Conservation (phyloP, 2,329 filamentous ascomycete genomes). For the Didymellaceae sp. region DNA sequence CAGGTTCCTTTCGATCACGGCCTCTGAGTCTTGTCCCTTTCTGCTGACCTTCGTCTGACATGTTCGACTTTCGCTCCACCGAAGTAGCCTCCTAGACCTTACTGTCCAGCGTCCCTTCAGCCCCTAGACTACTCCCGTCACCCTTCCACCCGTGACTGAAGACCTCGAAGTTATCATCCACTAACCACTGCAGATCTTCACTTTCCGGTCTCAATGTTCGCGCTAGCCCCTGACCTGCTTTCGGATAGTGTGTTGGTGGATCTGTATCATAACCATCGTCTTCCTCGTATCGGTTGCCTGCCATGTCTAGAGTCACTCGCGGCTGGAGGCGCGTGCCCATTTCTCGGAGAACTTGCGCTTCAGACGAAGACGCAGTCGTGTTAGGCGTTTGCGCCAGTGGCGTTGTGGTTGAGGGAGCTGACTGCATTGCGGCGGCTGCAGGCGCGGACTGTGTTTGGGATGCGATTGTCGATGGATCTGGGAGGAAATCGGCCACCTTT, state of each 20-base stretch:
- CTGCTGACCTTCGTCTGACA: background rate
- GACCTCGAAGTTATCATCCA: slow-evolving; percentile 65
- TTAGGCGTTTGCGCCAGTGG: slow-evolving; percentile 31
- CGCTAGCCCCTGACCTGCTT: slow-evolving; percentile 66
- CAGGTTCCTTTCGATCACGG: background rate
- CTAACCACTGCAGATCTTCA: slow-evolving; percentile 67
- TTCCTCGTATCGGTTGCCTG: slow-evolving; percentile 39
- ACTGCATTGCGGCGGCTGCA: slow-evolving; percentile 21
- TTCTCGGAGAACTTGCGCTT: slow-evolving; percentile 44
- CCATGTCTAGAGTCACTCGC: slow-evolving; percentile 28
- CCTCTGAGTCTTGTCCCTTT: background rate
- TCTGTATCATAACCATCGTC: slow-evolving; percentile 62
- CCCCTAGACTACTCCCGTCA: slow-evolving; percentile 41
- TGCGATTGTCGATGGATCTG: slow-evolving; percentile 21
- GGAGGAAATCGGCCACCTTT: slow-evolving; percentile 36
- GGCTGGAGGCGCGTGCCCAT: slow-evolving; percentile 20
- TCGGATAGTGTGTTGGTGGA: slow-evolving; percentile 65
- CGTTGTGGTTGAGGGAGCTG: slow-evolving; percentile 41
- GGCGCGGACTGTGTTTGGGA: slow-evolving; percentile 23
- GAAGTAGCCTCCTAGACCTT: slow-evolving; percentile 13
- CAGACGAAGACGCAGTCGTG: slow-evolving; percentile 39
- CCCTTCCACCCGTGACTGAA: slow-evolving; percentile 60
- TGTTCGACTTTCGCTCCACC: background rate
- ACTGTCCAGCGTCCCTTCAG: slow-evolving; percentile 30
- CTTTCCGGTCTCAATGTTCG: slow-evolving; percentile 61